Base-by-base conservation (phyloP, 331 rosid genomes). In the Saraca asoca region DNA sequence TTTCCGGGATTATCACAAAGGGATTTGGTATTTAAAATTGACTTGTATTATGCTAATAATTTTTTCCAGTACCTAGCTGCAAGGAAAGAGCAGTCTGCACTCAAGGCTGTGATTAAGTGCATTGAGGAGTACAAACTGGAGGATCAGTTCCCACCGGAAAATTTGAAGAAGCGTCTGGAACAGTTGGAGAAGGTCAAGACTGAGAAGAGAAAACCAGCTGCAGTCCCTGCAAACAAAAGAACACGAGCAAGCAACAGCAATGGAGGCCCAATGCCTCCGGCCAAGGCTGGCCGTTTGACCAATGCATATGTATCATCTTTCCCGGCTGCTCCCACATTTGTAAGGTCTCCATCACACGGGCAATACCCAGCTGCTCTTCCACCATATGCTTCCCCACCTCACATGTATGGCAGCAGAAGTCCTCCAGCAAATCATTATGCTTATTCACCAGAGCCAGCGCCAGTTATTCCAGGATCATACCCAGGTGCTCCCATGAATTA, bases 201-300 rank as follows among this genome's bases (percentile, higher is more conserved):
- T 1, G 99, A 94, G 91, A 94, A 90, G 83, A 88, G 72, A 81
- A 94, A 83, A 63, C 89, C 96, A 37, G 85, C 50, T 66, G 83
- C 70, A n/a, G 89, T 87, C 55, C 99, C 99, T 68, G 99, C 99
- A 78, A 94, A 94, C 78, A 94, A 94, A 61, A 85, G 99, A 80
- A 88, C 96, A 37, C 80, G 99, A 16, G 88, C 97, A 66, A 90
- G 95, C 88, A 87, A 82, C 71, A 90, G 91, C 84, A 87, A 78
- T 53, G 97, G 97, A 14, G 97, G 97, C 7, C 99, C 83, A 65
- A 94, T 94, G 99, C 99, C 97, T 70, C 99, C 99, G 5, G 97
- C 99, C 76, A 94, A 94, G 75, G 99, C 97, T 65, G 99, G 99
- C 13, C 97, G 99, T 66, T 80, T 90, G 81, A 85, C 92, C 1